Evolutionary conservation across 139 green algal genomes (phyloP), one percentile per base, ranked within the genome.

Genomic region (Coccomyxa sp.): DNA sequence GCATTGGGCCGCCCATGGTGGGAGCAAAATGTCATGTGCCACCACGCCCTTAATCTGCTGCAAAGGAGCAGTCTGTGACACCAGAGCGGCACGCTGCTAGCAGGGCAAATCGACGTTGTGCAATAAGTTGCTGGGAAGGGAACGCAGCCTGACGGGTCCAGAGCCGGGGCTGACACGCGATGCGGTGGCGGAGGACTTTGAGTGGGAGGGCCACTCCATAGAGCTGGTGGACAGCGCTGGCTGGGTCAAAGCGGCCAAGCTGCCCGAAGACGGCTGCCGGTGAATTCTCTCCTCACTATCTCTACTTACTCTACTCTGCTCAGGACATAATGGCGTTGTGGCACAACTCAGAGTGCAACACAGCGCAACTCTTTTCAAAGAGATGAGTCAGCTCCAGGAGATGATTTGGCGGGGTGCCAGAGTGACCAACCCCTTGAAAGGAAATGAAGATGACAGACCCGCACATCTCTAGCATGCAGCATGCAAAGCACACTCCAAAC

Each of bases 151-250:
- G 28, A 98, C 95, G n/a, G 95, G 96, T 13, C 94, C 96, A 14
- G 95, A 98, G 89, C 94, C 95, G 4, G 95, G 95, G 7, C 91
- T 98, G 1, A 98, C 95, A 7, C 91, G 95, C 0, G 95, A 98
- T 83, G 84, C 93, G 0, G 92, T 98, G 74, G 85, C 79, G 23
- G 86, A 83, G 74, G 74, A 78, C 18, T 82, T 93, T 23, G 51
- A 83, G 32, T 89, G 82, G 27, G 66, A 86, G 17, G 90, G 88
- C 32, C 74, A 81, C 1, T n/a, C 66, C 27, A 82, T 98, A 23
- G 90, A 95, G 83, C 84, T 98, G 60, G 81, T 97, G 10, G 95
- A 98, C 88, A 98, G 95, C 11, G 95, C 95, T 0, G 95, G 95
- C n/a, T 98, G 94, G 92, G 89, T 97, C n/a, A 80, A 51, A 51